Percentiles rank a stretch among this genome's conserved stretches.
Conservation (phyloP, 2,329 filamentous ascomycete genomes). For the Hypoxylon sp. region DNA sequence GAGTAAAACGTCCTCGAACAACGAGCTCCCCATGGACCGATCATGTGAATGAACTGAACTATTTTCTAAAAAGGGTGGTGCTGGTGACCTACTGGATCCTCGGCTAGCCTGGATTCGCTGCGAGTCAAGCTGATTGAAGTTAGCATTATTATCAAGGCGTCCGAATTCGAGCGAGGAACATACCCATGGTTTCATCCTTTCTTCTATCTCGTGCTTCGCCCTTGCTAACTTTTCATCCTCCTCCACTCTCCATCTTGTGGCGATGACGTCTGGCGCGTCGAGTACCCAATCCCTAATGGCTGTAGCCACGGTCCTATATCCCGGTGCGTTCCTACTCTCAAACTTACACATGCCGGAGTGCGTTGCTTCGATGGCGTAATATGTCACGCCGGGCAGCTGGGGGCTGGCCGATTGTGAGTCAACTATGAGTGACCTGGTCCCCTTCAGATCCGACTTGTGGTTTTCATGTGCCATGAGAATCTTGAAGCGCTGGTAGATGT, state of each 20-base stretch:
- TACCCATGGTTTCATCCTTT: constrained; percentile 62
- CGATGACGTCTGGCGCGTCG: constrained; percentile 68
- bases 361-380: constrained; percentile 72
- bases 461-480: constrained; percentile 85
- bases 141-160: constrained; percentile 21
- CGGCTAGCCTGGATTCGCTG: constrained; percentile 48
- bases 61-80: constrained; percentile 46
- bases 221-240: constrained; percentile 65
- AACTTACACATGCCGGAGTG: constrained; percentile 61
- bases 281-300: constrained; percentile 67
- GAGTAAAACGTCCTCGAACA: constrained; percentile 48
- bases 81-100: constrained; percentile 53
- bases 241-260: constrained; percentile 72
- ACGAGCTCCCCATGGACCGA: constrained; percentile 46
- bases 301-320: constrained; percentile 69
- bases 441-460: constrained; percentile 77
- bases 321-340: constrained; percentile 72
- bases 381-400: constrained; percentile 76
- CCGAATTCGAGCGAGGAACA: not conserved
- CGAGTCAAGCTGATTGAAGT: constrained; percentile 50
- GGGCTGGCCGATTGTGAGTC: constrained; percentile 79
- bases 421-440: constrained; percentile 75
- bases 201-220: constrained; percentile 62
- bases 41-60: constrained; percentile 41
- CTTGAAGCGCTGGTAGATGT: constrained; percentile 78